Base-by-base conservation (phyloP, 768 basidiomycete species). In the Podaxis carcinomalis region DNA sequence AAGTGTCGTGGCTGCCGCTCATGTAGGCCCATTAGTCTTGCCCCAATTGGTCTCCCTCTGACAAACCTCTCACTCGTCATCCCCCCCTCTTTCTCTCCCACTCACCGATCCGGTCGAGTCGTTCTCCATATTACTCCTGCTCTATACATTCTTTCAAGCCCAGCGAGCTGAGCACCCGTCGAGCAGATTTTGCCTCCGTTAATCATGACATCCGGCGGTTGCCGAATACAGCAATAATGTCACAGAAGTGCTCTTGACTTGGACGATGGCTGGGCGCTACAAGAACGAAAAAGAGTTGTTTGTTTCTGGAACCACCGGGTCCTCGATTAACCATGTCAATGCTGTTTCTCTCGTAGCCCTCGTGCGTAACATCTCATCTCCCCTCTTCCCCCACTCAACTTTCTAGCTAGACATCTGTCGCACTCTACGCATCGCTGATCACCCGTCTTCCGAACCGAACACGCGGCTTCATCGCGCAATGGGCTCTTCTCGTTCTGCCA, bases 261-360 rank as follows among this genome's bases (percentile, higher is more conserved):
- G 6, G 5, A 16, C 14, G 9, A 44, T 44, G 42, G 16, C n/a
- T 44, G 16, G n/a, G 40, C 47, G 61, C 59, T 95, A 95, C 80
- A 94, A 92, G 71, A 65, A 78, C 6, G 84, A 81, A 7, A 96
- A 96, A 72, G 90, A 93, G 75, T 84, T 83, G 0, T 96, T 95
- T 68, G 89, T 93, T 40, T 86, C 91, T 5, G 83, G 85, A 42
- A 83, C 80, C 72, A 80, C 79, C 1, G 94, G 94, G 1, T 89
- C 90, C 0, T 82, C 86, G 3, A 77, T 95, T 2, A 69, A 69
- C 1, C 85, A 88, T 68, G 77, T 95, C 66, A 91, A 93, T 68
- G 65, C 80, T 51, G 76, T 95, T 23, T 89, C 86, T n/a, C 56
- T 70, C 1, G 71, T 72, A 1, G 74, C 76, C 2, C 62, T 76